These are phyloP conservation scores for Monosporascus sp. DNA, from an alignment of 2,329 filamentous ascomycete genomes.

Conservation along the genomic window DNA sequence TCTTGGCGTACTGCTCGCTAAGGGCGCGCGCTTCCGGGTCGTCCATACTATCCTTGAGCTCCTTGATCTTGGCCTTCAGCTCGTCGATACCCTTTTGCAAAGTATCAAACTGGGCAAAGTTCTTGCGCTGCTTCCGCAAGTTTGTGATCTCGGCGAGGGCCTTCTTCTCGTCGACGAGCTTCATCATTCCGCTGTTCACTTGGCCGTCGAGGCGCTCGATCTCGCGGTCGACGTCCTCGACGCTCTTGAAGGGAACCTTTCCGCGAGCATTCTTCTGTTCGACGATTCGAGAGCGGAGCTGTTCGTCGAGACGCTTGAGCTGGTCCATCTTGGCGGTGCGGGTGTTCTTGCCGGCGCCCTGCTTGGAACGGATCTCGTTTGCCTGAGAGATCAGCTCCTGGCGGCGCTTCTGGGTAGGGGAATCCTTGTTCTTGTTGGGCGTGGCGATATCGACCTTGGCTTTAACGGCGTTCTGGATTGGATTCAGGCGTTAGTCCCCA, in stretches of 20 bases:
- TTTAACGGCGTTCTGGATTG: constrained; percentile 73
- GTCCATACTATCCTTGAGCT: constrained; percentile 82
- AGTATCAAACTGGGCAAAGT: constrained; percentile 78
- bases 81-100: constrained; percentile 86
- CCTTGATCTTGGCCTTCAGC: constrained; percentile 79
- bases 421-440: constrained; percentile 68
- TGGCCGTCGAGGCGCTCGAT: constrained; percentile 77
- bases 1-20: constrained; percentile 76
- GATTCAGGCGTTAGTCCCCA: constrained; percentile 6
- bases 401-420: constrained; percentile 75
- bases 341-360: constrained; percentile 79
- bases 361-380: constrained; percentile 78
- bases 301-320: constrained; percentile 86
- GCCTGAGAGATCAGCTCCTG: constrained; percentile 80
- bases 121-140: constrained; percentile 85
- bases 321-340: constrained; percentile 77
- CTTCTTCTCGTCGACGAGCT: constrained; percentile 96
- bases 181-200: constrained; percentile 86
- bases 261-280: constrained; percentile 83
- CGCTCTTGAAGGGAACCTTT: constrained; percentile 78
- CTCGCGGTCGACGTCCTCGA: constrained; percentile 80
- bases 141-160: constrained; percentile 75
- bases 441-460: constrained; percentile 80
- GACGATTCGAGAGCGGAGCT: constrained; percentile 75
- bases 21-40: constrained; percentile 87